Conservation (phyloP, 768 basidiomycete species). For the Candolleomyces eurysporus region DNA sequence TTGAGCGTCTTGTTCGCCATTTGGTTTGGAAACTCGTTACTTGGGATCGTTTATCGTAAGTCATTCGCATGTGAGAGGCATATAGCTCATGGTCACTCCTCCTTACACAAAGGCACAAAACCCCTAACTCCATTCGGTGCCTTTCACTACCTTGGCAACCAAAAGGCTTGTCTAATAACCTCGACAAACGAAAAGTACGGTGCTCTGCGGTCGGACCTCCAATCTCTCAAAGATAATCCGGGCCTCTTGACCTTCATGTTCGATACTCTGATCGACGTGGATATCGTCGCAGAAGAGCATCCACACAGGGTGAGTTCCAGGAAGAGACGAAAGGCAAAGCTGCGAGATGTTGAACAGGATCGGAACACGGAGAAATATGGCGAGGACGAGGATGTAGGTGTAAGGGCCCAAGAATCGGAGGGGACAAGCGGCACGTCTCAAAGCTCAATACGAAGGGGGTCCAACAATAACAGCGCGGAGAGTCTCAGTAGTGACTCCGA, state of each 20-base stretch:
- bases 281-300: no score
- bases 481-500: no score
- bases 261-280: neutral
- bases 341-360: no score
- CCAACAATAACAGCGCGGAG: no score
- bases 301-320: no score
- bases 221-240: neutral
- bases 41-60: conserved; percentile 19
- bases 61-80: neutral
- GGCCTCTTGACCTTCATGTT: neutral
- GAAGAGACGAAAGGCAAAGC: no score
- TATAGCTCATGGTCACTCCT: neutral
- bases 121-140: neutral
- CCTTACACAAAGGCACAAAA: neutral
- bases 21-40: conserved; percentile 18
- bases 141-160: neutral
- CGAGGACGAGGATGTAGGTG: no score
- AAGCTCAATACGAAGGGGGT: no score
- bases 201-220: neutral
- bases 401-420: no score
- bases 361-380: no score
- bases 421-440: no score
- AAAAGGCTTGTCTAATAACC: neutral
- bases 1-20: conserved; percentile 18
- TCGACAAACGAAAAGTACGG: neutral